Evolutionary conservation across 2,329 filamentous ascomycete species (phyloP), one percentile per base, ranked within the genome.

Genomic region (Alternaria consortialis): DNA sequence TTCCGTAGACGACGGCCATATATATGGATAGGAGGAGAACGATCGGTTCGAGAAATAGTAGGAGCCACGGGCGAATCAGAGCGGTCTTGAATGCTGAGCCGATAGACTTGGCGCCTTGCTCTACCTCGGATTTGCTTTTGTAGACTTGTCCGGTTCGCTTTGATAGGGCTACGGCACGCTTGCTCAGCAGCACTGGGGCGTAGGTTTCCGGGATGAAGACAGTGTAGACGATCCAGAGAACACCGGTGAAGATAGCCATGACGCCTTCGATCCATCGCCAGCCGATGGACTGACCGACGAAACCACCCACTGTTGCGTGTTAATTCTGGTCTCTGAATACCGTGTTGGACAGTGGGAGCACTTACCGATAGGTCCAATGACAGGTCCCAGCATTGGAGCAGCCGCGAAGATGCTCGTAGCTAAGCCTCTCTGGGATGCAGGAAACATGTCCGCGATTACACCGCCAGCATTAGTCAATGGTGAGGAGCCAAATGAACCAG

Each of bases 381-480:
- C 52, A 12, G 84, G 84, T 2, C 85, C 84, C 1, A 82, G 65
- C 66, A 86, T 84, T 0, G 80, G 81, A 5, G 80, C 80, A 1
- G 73, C 73, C 2, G 74, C 66, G 52, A 84, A 85, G 34, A 82
- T 69, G 50, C 77, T 78, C 20, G 83, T 76, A 0, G 80, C 83
- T 15, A 85, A 76, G 0, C 80, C 83, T 15, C 84, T 78, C 7
- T 83, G 75, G 4, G 48, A 54, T 1, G 64, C 60, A 17, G 47
- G 29, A 25, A 68, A 62, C 55, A 62, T 53, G 25, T 60, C 66
- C 5, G 66, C 64, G 17, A 68, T 59, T n/a, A 68, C 62, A 15
- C 88, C 88, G 25, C 87, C 87, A 7, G 88, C 89, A 66, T 89
- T 88, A 0, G 88, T 89, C 7, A 91, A 74, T 0, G 88, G 85